These are phyloP conservation scores for Barnettozyma sucrosica DNA, from an alignment of 805 yeast genomes.

Conservation along the genomic window DNA sequence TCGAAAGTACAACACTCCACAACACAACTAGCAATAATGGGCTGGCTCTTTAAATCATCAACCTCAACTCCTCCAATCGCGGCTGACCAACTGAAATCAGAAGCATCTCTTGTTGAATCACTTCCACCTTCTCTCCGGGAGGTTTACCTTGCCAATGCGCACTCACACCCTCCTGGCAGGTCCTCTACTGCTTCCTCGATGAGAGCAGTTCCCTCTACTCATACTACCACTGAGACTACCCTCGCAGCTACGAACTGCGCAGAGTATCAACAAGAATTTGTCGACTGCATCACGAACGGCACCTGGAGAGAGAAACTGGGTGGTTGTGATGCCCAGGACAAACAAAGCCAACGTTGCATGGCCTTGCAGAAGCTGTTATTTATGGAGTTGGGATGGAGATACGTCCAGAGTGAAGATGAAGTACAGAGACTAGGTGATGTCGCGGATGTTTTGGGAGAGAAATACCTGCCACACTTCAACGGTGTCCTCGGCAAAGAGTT, in stretches of 20 bases:
- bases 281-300: conserved; percentile 19
- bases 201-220: not conserved
- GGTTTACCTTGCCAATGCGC: not conserved
- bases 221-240: not conserved
- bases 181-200: not conserved
- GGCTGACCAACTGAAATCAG: not conserved
- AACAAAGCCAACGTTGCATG: conserved; percentile 14
- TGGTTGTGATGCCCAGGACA: conserved; percentile 14
- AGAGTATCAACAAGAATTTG: conserved; percentile 16
- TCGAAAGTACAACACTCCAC: too few species aligned
- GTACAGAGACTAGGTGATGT: conserved; percentile 9
- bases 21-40: not conserved
- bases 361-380: conserved; percentile 16
- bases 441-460: conserved; percentile 17
- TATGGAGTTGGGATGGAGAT: conserved; percentile 12
- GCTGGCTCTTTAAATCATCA: conserved; percentile 4
- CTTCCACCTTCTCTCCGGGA: conserved; percentile 3
- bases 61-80: not conserved
- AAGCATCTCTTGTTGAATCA: conserved; percentile 2
- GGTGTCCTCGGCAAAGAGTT: conserved; percentile 8
- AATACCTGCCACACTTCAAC: conserved; percentile 8
- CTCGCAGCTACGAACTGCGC: conserved; percentile 19
- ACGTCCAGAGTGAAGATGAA: conserved; percentile 8
- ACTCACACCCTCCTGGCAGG: not conserved
- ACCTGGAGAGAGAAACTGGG: conserved; percentile 14